Base-by-base conservation (phyloP, 1,139 yeast species). In the Yamadazyma songkhlaensis region DNA sequence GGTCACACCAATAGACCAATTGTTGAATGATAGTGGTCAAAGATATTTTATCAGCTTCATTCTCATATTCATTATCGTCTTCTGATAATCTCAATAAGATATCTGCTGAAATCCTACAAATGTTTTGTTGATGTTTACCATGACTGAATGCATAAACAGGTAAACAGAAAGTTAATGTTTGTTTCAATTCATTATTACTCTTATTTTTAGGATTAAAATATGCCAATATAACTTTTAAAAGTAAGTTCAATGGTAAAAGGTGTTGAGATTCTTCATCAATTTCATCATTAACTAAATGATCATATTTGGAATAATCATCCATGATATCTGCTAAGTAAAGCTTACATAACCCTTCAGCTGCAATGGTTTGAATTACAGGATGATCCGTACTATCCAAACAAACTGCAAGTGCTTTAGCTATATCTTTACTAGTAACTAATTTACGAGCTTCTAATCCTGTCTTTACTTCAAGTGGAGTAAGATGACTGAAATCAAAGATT, bases 101-200 rank as follows among this genome's bases (percentile, higher is more conserved):
- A 55, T 84, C 94, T 2, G 84, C 81, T 14, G 81, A 80, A 12
- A 84, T 72, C 15, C 77, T 64, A 6, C 83, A 76, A 53, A 90
- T 64, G 43, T 82, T 71, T 35, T 72, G 71, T 57, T 89, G 97
- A 57, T 89, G 96, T 21, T 67, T 68, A 1, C 73, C 64, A 47
- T 84, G 90, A 29, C 96, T 85, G 54, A 79, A 86, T 25, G 95
- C 84, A 55, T 87, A 89, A 1, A 87, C 96, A 0, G 97, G 97
- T 27, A 92, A 72, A 54, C 96, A 89, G 55, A 87, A 89, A 9
- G 95, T 80, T 42, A 90, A 76, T 1, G 87, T 84, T 60, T 92
- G 97, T 39, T 83, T 74, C 45, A 90, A 66, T 12, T 81, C 79
- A 42, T 78, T 82, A 49, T 89, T 88, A 10, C 66, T 60, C 4